Base-by-base conservation (phyloP, 2,329 filamentous ascomycete genomes). In the Alternaria triticina region DNA sequence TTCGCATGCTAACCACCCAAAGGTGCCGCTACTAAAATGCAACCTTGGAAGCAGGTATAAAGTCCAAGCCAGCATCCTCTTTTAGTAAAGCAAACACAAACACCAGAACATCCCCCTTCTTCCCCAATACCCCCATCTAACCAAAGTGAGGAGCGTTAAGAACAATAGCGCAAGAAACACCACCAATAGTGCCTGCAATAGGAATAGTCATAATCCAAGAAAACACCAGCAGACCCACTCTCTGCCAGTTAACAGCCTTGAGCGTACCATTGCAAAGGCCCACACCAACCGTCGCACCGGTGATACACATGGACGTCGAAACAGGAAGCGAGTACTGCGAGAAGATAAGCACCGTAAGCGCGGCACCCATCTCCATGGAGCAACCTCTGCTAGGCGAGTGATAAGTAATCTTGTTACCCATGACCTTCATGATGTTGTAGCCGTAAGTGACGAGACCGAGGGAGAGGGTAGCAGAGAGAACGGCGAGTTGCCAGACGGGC, bases 341-440 rank as follows among this genome's bases (percentile, higher is more conserved):
- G 84, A 92, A 92, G 76, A 94, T 80, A 23, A 93, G 86, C 64
- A 93, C 88, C 10, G 91, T 93, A 70, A 94, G 88, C 69, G 91
- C 90, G 47, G 91, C 90, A 50, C 91, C 91, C 86, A 94, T 87
- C 77, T 94, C 91, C 91, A 94, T 94, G 54, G 90, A 92, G 71
- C 83, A 91, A 55, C 83, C 75, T 66, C 44, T 33, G 49, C 52
- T 6, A 23, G 57, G 20, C 9, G 49, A 52, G 49, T 52, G 49
- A 33, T 52, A 52, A 15, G 49, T 52, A 28, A 52, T 52, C 49
- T 52, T 52, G 30, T 52, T 94, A 57, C 91, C 91, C 90, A 93
- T 93, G 80, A 91, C 89, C 83, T 91, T 92, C 90, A 93, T 93
- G 82, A 93, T 93, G 83, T 93, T 93, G 83, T 93, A 93, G 10